A percentile compares a stretch with the other conserved stretches of the same genome.
phyloP scores from a whole-genome alignment of 2,329 filamentous ascomycete genomes.

The Microsporum canis region DNA sequence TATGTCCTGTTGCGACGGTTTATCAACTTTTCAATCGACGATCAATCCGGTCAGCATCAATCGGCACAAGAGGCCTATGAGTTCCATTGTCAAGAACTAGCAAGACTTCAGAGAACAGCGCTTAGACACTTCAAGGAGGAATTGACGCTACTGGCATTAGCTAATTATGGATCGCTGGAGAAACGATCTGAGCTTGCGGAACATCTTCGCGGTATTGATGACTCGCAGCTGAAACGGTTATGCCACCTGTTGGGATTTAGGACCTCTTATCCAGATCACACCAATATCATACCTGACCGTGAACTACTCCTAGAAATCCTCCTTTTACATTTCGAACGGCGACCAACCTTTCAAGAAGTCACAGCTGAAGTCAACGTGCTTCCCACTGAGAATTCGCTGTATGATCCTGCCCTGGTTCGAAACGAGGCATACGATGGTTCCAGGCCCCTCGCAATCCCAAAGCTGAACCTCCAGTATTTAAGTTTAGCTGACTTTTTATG shows the following conservation, averaged over 20 bases:
- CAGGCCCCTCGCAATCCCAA: conserved; percentile 77
- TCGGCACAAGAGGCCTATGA: conserved; percentile 64
- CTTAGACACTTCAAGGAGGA: conserved; percentile 81
- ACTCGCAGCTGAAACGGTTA: conserved; percentile 61
- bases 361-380: conserved; percentile 59
- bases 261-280: conserved; percentile 65
- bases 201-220: conserved; percentile 60
- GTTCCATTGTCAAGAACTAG: conserved; percentile 62
- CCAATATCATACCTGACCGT: conserved; percentile 52
- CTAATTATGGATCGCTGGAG: conserved; percentile 83
- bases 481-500: conserved; percentile 95
- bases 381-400: conserved; percentile 73
- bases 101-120: conserved; percentile 65
- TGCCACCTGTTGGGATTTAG: conserved; percentile 64
- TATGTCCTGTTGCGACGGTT: conserved; percentile 74
- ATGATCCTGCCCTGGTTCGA: conserved; percentile 64
- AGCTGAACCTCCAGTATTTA: conserved; percentile 89
- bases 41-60: conserved; percentile 71
- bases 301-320: conserved; percentile 52
- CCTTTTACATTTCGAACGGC: conserved; percentile 61
- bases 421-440: conserved; percentile 84
- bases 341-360: conserved; percentile 69
- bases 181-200: conserved; percentile 65
- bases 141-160: conserved; percentile 77
- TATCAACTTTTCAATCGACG: conserved; percentile 77